Base-by-base conservation (phyloP, 2,329 filamentous ascomycete species). In the Pseudogymnoascus sp. region DNA sequence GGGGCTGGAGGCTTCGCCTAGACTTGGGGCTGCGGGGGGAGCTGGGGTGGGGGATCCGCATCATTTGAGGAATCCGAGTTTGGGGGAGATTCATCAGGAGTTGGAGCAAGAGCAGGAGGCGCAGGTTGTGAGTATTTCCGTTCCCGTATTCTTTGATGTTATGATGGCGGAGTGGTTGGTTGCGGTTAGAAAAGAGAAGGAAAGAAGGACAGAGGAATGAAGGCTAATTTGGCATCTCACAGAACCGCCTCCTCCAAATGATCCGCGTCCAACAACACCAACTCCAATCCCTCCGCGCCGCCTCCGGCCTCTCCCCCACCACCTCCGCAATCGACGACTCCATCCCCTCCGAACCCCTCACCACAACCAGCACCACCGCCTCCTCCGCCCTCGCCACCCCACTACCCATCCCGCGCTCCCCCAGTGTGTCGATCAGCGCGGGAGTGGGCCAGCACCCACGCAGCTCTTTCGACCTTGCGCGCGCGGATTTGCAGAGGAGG, bases 71-170 rank as follows among this genome's bases (percentile, higher is more conserved):
- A 78, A 87, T 0, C 88, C 88, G 2, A 91, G 89, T 72, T 75
- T 92, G 66, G 89, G 89, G 16, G 89, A 91, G 74, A 82, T 92
- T 44, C 89, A 92, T 69, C 89, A 92, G 72, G 88, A 91, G 75
- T 79, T 92, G 1, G 89, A 92, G 74, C 88, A 86, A 62, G 89
- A 92, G 75, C 89, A 91, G 73, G 89, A 92, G 71, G 87, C 85
- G 23, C 89, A 91, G 75, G 89, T 92, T 67, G 86, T 88, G 78
- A 60, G 83, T 75, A 14, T 28, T 21, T 28, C 8, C 23, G 10
- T 56, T 14, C 40, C 28, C 10, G 28, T n/a, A 2, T 50, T 50
- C 10, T 2, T 23, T n/a, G 36, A 38, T 38, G 5, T 38, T 38
- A 8, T 38, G 10, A 11, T 34, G 3, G 31, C 10, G 31, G 31